A percentile compares a stretch with the other conserved stretches of the same genome.
These are phyloP conservation scores for Magnolia kwangsiensis DNA, from an alignment of 164 flowering plant species.

Conservation along the genomic window DNA sequence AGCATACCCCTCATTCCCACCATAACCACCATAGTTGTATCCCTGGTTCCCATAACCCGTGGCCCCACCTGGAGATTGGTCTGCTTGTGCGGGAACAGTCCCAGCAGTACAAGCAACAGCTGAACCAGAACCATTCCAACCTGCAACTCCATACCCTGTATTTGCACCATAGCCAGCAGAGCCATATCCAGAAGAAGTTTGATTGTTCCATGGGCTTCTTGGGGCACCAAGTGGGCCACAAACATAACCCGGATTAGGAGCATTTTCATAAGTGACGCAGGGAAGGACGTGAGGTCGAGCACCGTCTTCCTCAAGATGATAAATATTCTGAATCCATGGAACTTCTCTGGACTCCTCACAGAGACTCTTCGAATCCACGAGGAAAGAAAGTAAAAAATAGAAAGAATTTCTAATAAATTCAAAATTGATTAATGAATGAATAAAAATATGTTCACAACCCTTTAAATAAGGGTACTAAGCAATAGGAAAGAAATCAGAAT, in stretches of 20 bases:
- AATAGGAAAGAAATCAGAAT: too few relatives aligned
- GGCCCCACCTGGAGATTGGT: conserved; percentile 77
- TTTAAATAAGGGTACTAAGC: too few relatives aligned
- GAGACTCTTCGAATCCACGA: too few relatives aligned
- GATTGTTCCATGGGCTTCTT: conserved; percentile 69
- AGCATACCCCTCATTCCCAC: conserved; percentile 72
- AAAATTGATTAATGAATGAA: too few relatives aligned
- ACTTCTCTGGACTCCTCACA: too few relatives aligned
- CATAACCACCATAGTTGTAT: conserved; percentile 78
- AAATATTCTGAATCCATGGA: too few relatives aligned
- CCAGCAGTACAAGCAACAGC: conserved; percentile 40
- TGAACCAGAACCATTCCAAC: conserved; percentile 33
- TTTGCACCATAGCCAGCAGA: conserved; percentile 54
- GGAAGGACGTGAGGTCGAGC: too few relatives aligned
- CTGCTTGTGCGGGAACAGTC: conserved; percentile 45
- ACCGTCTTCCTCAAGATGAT: too few relatives aligned
- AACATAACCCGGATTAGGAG: conserved; percentile 63
- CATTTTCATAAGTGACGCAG: too few relatives aligned
- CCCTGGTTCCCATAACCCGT: conserved; percentile 73
- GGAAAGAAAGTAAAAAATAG: too few relatives aligned
- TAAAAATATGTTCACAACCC: too few relatives aligned
- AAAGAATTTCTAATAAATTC: too few relatives aligned
- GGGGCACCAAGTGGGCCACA: conserved; percentile 66
- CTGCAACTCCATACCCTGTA: conserved; percentile 28
- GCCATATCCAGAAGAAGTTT: conserved; percentile 77